These are phyloP conservation scores for Golubevia sp. DNA, from an alignment of 1,284 basidiomycete genomes.

Conservation along the genomic window DNA sequence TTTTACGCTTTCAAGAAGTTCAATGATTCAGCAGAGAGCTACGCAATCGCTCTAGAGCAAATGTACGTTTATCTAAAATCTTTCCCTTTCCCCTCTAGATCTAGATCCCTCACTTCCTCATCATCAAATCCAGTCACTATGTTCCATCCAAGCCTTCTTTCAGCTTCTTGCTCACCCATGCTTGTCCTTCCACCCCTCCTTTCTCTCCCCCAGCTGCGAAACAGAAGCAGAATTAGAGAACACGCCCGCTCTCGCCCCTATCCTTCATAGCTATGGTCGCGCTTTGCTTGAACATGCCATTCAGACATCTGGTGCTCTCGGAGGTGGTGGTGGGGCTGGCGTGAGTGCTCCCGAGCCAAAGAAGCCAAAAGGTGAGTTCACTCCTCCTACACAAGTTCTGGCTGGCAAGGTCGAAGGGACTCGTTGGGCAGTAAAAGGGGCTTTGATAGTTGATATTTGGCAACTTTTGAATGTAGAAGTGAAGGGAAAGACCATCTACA, in stretches of 20 bases:
- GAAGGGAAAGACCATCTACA: too few relatives aligned
- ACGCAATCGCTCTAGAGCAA: conserved; percentile 37
- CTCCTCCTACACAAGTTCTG: too few relatives aligned
- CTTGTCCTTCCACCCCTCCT: too few relatives aligned
- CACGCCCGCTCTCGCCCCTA: conserved; percentile 40
- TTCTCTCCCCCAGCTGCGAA: conserved; percentile 6
- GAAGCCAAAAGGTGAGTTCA: too few relatives aligned
- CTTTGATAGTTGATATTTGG: too few relatives aligned
- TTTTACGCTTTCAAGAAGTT: conserved; percentile 49
- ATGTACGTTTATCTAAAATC: conserved; percentile 17
- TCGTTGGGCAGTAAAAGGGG: too few relatives aligned
- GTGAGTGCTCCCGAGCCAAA: neutral
- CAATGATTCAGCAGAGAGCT: conserved; percentile 27
- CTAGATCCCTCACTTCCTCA: neutral
- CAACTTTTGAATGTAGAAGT: too few relatives aligned
- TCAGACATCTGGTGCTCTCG: conserved; percentile 46
- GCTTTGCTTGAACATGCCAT: conserved; percentile 51
- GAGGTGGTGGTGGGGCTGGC: conserved; percentile 27
- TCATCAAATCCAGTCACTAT: neutral
- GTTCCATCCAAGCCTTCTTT: neutral
- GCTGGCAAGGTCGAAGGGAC: too few relatives aligned
- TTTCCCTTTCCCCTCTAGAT: neutral
- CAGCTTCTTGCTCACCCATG: neutral
- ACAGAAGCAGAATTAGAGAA: conserved; percentile 33
- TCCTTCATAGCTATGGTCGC: conserved; percentile 51